These are phyloP conservation scores for Lactarius psammicola DNA, from an alignment of 768 basidiomycete genomes.

Conservation along the genomic window DNA sequence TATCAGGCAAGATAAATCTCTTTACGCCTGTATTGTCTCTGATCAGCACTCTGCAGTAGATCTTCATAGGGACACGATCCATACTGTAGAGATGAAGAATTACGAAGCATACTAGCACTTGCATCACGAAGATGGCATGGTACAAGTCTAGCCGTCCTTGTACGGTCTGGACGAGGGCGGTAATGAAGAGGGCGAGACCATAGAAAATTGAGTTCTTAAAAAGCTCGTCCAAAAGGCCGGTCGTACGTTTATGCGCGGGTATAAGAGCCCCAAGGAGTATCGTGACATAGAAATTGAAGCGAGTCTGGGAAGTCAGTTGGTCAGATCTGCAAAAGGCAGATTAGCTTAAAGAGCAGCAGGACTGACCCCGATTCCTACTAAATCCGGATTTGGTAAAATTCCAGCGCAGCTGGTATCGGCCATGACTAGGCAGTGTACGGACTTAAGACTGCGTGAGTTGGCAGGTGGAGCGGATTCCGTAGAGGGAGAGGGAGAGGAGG, in stretches of 20 bases:
- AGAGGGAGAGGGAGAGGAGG: too few species aligned
- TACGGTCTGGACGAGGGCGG: not conserved
- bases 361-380: not conserved
- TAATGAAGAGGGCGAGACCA: not conserved
- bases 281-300: conserved; percentile 2
- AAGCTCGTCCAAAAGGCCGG: not conserved
- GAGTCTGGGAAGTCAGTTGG: not conserved
- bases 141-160: conserved; percentile 3
- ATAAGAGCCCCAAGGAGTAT: not conserved
- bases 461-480: not conserved
- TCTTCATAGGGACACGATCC: not conserved
- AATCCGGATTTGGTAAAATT: not conserved
- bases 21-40: not conserved
- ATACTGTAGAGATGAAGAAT: not conserved
- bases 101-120: not conserved
- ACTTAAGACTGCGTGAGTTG: not conserved
- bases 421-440: not conserved
- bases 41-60: not conserved
- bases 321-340: not conserved
- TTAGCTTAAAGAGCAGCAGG: not conserved
- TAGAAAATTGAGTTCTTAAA: not conserved
- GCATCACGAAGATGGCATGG: conserved; percentile 4
- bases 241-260: not conserved
- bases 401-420: not conserved
- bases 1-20: not conserved